These are phyloP conservation scores for Pycnococcus provasolii DNA, from an alignment of 139 green algal genomes.

Conservation along the genomic window DNA sequence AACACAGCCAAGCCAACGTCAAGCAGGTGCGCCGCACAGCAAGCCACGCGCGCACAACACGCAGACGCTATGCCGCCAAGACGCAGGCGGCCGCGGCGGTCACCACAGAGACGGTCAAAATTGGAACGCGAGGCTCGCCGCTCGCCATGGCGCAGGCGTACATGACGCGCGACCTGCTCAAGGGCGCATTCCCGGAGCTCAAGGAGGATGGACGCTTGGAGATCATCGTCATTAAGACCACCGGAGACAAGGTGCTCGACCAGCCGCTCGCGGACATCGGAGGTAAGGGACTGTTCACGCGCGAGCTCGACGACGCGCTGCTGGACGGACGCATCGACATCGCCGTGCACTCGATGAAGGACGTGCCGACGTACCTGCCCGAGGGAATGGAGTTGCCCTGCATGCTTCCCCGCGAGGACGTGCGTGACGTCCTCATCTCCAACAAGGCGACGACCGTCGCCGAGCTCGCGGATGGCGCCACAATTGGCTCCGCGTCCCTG, in stretches of 20 bases:
- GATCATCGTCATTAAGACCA: slow-evolving; percentile 99
- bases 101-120: neutral
- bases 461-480: slow-evolving; percentile 74
- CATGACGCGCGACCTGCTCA: slow-evolving; percentile 85
- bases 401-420: slow-evolving; percentile 94
- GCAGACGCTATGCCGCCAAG: no score
- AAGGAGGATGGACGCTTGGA: slow-evolving; percentile 86
- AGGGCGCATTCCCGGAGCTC: slow-evolving; percentile 78
- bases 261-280: slow-evolving; percentile 97
- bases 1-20: no score
- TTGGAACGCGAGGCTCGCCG: slow-evolving; percentile 64
- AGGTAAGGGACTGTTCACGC: slow-evolving; percentile 99
- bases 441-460: slow-evolving; percentile 55
- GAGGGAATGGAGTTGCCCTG: slow-evolving; percentile 87
- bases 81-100: no score
- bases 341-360: slow-evolving; percentile 99
- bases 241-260: slow-evolving; percentile 96
- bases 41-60: no score
- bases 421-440: slow-evolving; percentile 95
- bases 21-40: no score
- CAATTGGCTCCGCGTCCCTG: slow-evolving; percentile 83
- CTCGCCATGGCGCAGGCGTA: slow-evolving; percentile 96
- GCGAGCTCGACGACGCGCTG: slow-evolving; percentile 97
- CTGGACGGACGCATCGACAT: slow-evolving; percentile 90
- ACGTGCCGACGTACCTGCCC: slow-evolving; percentile 97